Evolutionary conservation across 2,329 filamentous ascomycete genomes (phyloP).

Genomic region (Aureobasidium uvarum): DNA sequence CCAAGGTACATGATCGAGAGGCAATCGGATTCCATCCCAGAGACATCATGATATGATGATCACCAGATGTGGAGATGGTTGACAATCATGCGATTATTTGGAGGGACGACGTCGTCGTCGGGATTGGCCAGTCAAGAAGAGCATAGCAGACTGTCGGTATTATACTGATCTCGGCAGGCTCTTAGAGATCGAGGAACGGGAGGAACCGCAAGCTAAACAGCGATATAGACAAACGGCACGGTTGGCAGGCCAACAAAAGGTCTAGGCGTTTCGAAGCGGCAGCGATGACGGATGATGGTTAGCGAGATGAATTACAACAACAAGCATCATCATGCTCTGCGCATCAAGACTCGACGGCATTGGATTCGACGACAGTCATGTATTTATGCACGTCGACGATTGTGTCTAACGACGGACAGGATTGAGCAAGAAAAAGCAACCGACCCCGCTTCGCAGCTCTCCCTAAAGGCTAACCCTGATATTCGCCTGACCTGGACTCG

Average conservation of each 20-base stretch:
- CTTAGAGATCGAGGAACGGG: neutral
- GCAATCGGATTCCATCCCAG: neutral
- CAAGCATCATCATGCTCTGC: conserved; percentile 16
- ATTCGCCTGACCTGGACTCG: neutral
- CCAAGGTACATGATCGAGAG: neutral
- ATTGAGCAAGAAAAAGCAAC: conserved; percentile 22
- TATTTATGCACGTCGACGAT: conserved; percentile 4
- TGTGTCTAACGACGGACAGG: neutral
- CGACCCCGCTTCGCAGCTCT: conserved; percentile 12
- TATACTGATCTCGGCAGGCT: neutral
- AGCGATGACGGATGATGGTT: neutral
- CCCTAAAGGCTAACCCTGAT: neutral
- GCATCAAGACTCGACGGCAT: neutral
- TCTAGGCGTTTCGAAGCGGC: conserved; percentile 18
- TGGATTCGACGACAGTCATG: neutral
- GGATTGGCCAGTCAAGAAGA: neutral
- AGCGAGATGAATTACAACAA: conserved; percentile 22
- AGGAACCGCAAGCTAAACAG: neutral
- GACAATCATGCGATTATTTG: too few relatives aligned
- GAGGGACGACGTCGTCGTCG: neutral
- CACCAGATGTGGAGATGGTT: too few relatives aligned
- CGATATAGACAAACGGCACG: neutral
- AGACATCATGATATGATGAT: neutral
- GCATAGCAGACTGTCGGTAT: neutral
- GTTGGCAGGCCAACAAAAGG: conserved; percentile 20